Conservation (phyloP, 148 eudicot genomes). For the Heliosperma pusillum region DNA sequence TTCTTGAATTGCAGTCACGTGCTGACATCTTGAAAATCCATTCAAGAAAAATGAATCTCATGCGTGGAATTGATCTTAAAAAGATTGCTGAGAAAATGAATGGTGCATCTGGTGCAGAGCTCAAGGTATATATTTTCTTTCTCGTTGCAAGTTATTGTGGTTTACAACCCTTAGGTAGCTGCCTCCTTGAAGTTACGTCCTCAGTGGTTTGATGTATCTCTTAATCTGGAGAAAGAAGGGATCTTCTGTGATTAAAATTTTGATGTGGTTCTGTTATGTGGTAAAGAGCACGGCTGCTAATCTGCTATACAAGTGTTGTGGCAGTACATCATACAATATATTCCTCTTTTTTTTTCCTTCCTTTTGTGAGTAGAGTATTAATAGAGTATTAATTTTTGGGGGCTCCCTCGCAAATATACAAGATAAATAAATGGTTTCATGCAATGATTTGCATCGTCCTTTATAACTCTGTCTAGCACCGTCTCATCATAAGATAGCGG, state of each 20-base stretch:
- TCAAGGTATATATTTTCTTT: constrained; percentile 36
- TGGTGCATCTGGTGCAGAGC: constrained; percentile 63
- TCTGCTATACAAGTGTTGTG: too few relatives aligned
- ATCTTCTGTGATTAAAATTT: not conserved
- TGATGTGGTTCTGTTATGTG: constrained; percentile 1
- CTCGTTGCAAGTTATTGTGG: not conserved
- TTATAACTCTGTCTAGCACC: too few relatives aligned
- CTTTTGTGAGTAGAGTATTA: too few relatives aligned
- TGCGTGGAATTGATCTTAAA: constrained; percentile 63
- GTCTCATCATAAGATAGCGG: too few relatives aligned
- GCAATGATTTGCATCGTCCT: not conserved
- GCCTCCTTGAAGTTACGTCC: not conserved
- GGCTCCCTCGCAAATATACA: too few relatives aligned
- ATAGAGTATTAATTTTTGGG: too few relatives aligned
- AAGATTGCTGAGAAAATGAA: constrained; percentile 67
- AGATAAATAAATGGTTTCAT: not conserved
- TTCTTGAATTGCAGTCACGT: constrained; percentile 43
- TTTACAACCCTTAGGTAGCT: not conserved
- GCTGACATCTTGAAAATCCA: constrained; percentile 64
- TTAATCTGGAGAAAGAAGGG: not conserved
- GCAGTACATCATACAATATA: too few relatives aligned
- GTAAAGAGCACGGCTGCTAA: too few relatives aligned
- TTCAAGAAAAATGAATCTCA: constrained; percentile 64
- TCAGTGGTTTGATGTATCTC: not conserved
- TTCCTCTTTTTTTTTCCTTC: too few relatives aligned